Conservation (phyloP, 169 alveolate genomes). For the Ophryocystis elektroscirrha region DNA sequence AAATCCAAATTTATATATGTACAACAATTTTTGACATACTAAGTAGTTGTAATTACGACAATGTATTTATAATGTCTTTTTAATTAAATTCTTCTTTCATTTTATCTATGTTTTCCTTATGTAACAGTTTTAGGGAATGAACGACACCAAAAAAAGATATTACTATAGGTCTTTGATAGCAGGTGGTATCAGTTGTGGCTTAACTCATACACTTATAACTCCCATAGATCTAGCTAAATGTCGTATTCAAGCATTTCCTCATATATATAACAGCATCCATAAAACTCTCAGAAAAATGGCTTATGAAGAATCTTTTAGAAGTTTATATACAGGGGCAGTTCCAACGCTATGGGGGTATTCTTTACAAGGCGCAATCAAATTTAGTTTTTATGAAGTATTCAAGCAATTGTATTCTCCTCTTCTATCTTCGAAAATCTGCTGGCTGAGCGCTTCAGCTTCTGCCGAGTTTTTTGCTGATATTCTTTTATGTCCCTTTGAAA, state of each 20-base stretch:
- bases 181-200: constrained; percentile 80
- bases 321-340: constrained; percentile 76
- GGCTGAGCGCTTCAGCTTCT: constrained; percentile 85
- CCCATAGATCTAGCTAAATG: constrained; percentile 89
- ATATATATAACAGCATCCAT: constrained; percentile 45
- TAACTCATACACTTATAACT: constrained; percentile 77
- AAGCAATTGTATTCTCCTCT: constrained; percentile 20
- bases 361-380: constrained; percentile 85
- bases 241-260: constrained; percentile 73
- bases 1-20: too few species aligned
- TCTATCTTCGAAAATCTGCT: constrained; percentile 7
- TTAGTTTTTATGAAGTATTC: constrained; percentile 87
- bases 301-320: constrained; percentile 60
- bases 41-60: too few species aligned
- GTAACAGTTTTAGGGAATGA: too few species aligned
- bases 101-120: too few species aligned
- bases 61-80: too few species aligned
- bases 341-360: constrained; percentile 93
- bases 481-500: constrained; percentile 87
- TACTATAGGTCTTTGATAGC: constrained; percentile 82
- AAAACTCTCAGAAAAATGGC: constrained; percentile 38
- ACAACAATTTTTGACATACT: too few species aligned
- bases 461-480: constrained; percentile 94
- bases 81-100: too few species aligned
- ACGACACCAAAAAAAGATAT: constrained; percentile 32